Evolutionary conservation across 2,329 filamentous ascomycete genomes (phyloP), one percentile per base, ranked within the genome.

Genomic region (Fusarium burgessii): DNA sequence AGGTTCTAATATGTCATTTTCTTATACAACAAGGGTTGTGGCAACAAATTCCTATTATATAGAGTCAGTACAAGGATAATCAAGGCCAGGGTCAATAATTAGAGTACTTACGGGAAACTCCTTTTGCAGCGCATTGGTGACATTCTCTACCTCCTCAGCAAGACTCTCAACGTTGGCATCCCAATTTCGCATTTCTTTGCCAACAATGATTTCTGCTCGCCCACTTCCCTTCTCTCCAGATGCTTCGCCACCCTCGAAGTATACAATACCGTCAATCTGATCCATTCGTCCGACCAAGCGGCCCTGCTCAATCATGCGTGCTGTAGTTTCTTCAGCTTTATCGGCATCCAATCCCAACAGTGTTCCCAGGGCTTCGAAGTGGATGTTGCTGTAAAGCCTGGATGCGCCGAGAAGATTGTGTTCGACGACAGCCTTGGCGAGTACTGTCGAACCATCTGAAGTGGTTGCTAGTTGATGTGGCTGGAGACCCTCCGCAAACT

Each of bases 241-340:
- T 11, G 90, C 91, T 76, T 93, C 91, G 35, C 89, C 89, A 77
- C 82, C 85, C 81, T 96, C 93, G 78, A 99, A 99, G 83, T 91
- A 94, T 65, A 99, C 95, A 14, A 95, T 84, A 17, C 92, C 88
- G 61, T 94, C 93, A 62, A 99, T 95, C 84, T 99, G 96, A 81
- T 99, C 95, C 77, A 99, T 98, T 62, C 92, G 90, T 11, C 95
- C 96, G 6, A 92, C 89, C 55, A 99, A 82, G 35, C 96, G 90
- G 13, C 93, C 94, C 81, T 98, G 95, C 84, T 98, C 95, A 75
- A 99, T 93, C 96, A 99, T 99, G 74, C 90, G 88, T 7, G 95
- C 94, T 15, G 95, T 96, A 58, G 96, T 98, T 63, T 92, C 91
- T 84, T 99, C 96, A 6, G 95, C 95, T 79, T 91, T 92, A 55